phyloP scores from a whole-genome alignment of 306 rosid species.

The Adenanthera pavonina region DNA sequence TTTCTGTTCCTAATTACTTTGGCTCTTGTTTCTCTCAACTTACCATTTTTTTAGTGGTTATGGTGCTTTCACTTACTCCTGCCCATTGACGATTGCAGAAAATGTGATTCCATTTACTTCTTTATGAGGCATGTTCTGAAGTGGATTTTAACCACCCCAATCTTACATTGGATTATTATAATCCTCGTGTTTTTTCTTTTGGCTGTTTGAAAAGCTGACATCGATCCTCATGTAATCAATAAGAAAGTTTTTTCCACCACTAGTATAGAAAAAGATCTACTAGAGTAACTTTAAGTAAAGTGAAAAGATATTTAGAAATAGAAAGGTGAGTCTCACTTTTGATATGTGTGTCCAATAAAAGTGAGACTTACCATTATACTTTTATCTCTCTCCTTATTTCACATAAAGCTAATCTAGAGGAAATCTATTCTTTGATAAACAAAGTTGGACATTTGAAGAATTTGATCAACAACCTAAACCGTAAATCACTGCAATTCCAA shows the following conservation, averaged over 20 bases:
- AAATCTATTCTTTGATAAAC: not conserved
- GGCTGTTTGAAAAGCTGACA: conserved; percentile 11
- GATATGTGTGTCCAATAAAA: no score
- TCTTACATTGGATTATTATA: not conserved
- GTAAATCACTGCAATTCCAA: not conserved
- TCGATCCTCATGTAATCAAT: not conserved
- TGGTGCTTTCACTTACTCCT: conserved; percentile 22
- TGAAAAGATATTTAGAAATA: no score
- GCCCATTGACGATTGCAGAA: conserved; percentile 1
- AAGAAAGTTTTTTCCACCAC: not conserved
- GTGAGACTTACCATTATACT: no score
- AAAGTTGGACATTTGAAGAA: not conserved
- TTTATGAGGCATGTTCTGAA: not conserved
- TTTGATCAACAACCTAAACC: not conserved
- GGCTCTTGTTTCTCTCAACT: not conserved
- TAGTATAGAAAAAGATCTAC: no score
- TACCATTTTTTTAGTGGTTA: not conserved
- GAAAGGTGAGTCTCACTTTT: no score
- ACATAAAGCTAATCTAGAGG: no score
- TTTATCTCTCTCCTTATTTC: no score
- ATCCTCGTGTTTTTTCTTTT: not conserved
- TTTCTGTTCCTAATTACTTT: not conserved
- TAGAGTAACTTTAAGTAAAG: no score
- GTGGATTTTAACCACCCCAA: not conserved
- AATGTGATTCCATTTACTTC: not conserved